phyloP scores from a whole-genome alignment of 2,329 filamentous ascomycete species.

The Calcarisporium arbuscula region DNA sequence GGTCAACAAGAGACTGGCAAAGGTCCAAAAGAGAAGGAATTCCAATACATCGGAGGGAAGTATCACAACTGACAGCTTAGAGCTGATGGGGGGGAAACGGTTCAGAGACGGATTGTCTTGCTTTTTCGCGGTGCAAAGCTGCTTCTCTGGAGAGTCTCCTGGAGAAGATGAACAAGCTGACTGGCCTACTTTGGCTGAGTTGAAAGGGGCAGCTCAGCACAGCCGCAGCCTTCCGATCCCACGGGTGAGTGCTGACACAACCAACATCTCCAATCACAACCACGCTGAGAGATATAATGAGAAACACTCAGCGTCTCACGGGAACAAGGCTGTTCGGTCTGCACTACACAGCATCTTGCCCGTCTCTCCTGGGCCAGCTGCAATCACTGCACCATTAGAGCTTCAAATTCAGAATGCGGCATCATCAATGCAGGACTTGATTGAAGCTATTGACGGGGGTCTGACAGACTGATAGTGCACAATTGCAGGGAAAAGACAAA shows the following conservation, averaged over 20 bases:
- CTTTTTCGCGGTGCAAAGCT: conserved; percentile 24
- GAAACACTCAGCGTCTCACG: conserved; percentile 19
- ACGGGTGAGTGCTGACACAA: conserved; percentile 16
- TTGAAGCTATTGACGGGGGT: neutral
- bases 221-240: conserved; percentile 27
- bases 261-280: conserved; percentile 4
- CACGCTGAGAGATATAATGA: conserved; percentile 11
- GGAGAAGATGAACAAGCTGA: conserved; percentile 13
- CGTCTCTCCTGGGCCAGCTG: conserved; percentile 5
- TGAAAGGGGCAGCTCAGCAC: conserved; percentile 22
- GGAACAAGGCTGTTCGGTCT: conserved; percentile 18
- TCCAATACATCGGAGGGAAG: conserved; percentile 3
- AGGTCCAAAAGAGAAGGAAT: conserved; percentile 11
- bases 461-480: too few relatives aligned
- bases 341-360: conserved; percentile 16
- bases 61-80: conserved; percentile 5
- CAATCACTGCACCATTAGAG: neutral
- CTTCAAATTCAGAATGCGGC: neutral
- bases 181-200: conserved; percentile 29
- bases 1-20: conserved; percentile 16
- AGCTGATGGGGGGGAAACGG: conserved; percentile 20
- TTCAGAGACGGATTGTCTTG: conserved; percentile 23
- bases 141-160: conserved; percentile 22
- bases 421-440: neutral
- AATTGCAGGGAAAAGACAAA: too few relatives aligned